Base-by-base conservation (phyloP, 2,329 filamentous ascomycete species). In the Cladobotryum mycophilum region DNA sequence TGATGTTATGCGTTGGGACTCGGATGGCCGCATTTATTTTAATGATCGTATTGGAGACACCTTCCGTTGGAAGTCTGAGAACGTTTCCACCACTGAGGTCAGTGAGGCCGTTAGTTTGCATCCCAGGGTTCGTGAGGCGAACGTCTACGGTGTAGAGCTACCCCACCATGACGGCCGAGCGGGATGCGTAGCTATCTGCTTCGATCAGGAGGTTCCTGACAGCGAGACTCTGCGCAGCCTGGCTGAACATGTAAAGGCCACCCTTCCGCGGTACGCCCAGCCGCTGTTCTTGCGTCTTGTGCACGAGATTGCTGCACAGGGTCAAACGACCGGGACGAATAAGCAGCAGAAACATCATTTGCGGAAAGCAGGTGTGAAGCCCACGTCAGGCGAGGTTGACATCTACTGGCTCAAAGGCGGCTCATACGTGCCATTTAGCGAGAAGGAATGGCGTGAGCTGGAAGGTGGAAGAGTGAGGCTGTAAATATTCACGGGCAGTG, bases 291-390 rank as follows among this genome's bases (percentile, higher is more conserved):
- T 96, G 44, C 76, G 90, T 12, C 68, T 90, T 5, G 77, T 84
- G 7, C 73, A 70, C 22, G 76, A 78, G 22, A 68, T 78, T 42
- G 69, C 71, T 3, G 76, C 81, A 40, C 67, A 70, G 1, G 74
- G 81, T 57, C 81, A 86, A 60, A 76, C 81, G 1, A 95, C 90
- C 4, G 89, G 89, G 0, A 96, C 89, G 44, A 87, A 89, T 61
- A 96, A 96, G 75, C 88, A 95, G 71, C 86, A 91, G 69, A 96
- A 96, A 68, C 81, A 86, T 55, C 68, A 73, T 0, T 65, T 95
- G 56, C 75, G 88, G n/a, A 73, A 76, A 2, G 79, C 91, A 55
- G 89, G 90, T 1, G 87, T 92, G 0, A 80, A 88, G 60, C 86
- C 85, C 0, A 67, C 61, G 4, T 30, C 49, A 7, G 48, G 54